phyloP scores from a whole-genome alignment of 2,329 filamentous ascomycete species.

The Beauveria sp. region DNA sequence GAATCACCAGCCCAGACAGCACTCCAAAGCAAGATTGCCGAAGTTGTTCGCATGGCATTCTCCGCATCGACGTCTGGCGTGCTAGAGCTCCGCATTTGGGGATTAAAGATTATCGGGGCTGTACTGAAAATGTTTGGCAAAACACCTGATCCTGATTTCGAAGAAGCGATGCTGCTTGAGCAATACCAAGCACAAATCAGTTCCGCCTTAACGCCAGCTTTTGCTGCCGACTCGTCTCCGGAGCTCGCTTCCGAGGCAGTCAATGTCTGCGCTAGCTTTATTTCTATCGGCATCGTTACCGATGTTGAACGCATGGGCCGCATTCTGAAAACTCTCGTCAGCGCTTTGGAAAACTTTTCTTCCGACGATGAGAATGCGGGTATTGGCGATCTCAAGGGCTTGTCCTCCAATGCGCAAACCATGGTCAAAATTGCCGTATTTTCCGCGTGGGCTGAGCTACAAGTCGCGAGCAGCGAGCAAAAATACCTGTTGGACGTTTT shows the following conservation, averaged over 20 bases:
- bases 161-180: constrained; percentile 92
- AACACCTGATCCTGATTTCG: constrained; percentile 90
- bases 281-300: constrained; percentile 92
- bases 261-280: constrained; percentile 96
- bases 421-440: constrained; percentile 99
- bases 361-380: constrained; percentile 71
- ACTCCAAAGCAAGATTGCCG: constrained; percentile 75
- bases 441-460: constrained; percentile 93
- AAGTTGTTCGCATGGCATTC: constrained; percentile 94
- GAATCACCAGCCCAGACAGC: constrained; percentile 71
- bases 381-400: constrained; percentile 85
- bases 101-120: constrained; percentile 87
- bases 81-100: constrained; percentile 80
- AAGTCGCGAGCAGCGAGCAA: constrained; percentile 90
- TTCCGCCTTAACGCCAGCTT: constrained; percentile 90
- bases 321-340: constrained; percentile 87
- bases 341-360: constrained; percentile 86
- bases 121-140: constrained; percentile 94
- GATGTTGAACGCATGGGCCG: constrained; percentile 98
- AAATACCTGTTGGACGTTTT: constrained; percentile 82
- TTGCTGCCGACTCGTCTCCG: constrained; percentile 90
- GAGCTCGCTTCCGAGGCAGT: constrained; percentile 93
- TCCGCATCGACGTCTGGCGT: constrained; percentile 94
- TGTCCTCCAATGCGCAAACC: constrained; percentile 92
- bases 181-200: constrained; percentile 99